Conservation (phyloP, 2,329 filamentous ascomycete species). For the Talaromyces sp. region DNA sequence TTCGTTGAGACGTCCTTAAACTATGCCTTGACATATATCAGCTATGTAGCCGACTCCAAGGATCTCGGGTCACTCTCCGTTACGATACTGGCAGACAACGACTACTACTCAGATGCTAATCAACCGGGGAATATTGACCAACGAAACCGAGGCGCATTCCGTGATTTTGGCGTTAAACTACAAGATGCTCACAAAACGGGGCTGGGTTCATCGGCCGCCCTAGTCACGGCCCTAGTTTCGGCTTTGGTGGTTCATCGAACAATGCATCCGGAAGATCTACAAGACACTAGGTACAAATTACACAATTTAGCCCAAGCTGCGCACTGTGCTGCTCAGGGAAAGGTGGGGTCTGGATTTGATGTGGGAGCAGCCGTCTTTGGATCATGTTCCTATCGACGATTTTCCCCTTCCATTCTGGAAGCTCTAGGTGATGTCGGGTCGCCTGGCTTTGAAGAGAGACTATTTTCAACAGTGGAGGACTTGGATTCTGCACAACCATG, state of each 20-base stretch:
- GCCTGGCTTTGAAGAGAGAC: constrained; percentile 59
- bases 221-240: constrained; percentile 76
- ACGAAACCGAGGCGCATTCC: constrained; percentile 55
- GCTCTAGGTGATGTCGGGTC: constrained; percentile 61
- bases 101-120: constrained; percentile 81
- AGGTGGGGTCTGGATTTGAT: constrained; percentile 93
- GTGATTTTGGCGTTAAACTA: constrained; percentile 70
- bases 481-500: constrained; percentile 51
- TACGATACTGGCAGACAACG: constrained; percentile 87
- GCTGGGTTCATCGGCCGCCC: constrained; percentile 85
- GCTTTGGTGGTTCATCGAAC: constrained; percentile 43
- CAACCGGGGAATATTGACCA: constrained; percentile 32
- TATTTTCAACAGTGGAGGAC: constrained; percentile 64
- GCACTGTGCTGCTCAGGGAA: constrained; percentile 94
- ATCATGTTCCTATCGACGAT: constrained; percentile 85
- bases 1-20: constrained; percentile 90
- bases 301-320: constrained; percentile 93
- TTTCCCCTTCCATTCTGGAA: constrained; percentile 71
- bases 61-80: constrained; percentile 64
- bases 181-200: constrained; percentile 87
- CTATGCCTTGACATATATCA: constrained; percentile 79
- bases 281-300: constrained; percentile 55
- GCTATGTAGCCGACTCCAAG: constrained; percentile 46
- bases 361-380: constrained; percentile 90
- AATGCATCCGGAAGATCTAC: constrained; percentile 39